These are phyloP conservation scores for Lentinula boryana DNA, from an alignment of 768 basidiomycete genomes.

Conservation along the genomic window DNA sequence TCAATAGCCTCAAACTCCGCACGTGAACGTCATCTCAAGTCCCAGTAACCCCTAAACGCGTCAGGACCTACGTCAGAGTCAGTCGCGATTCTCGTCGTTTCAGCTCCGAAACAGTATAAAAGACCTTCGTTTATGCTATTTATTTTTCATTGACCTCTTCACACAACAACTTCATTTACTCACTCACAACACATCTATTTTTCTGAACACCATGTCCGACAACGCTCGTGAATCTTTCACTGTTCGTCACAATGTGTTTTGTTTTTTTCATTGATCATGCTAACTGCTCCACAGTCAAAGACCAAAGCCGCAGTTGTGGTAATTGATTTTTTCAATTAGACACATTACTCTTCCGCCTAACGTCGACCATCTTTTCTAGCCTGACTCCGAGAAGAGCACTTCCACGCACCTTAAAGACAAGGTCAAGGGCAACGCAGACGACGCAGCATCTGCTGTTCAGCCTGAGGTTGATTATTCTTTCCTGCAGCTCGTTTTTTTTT, in stretches of 20 bases:
- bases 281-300: constrained; percentile 31
- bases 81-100: too few relatives aligned
- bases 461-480: constrained; percentile 26
- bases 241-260: neutral
- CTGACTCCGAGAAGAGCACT: constrained; percentile 51
- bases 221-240: constrained; percentile 50
- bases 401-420: constrained; percentile 45
- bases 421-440: constrained; percentile 43
- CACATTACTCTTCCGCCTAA: too few relatives aligned
- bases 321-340: neutral
- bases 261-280: neutral
- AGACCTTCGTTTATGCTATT: too few relatives aligned
- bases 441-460: constrained; percentile 40
- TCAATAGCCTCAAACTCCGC: neutral
- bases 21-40: neutral
- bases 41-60: neutral
- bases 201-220: constrained; percentile 41
- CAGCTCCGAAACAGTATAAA: too few relatives aligned
- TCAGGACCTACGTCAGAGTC: neutral
- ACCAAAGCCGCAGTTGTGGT: constrained; percentile 46
- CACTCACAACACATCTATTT: neutral
- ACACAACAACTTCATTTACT: too few relatives aligned
- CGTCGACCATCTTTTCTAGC: constrained; percentile 23
- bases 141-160: too few relatives aligned
- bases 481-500: too few relatives aligned